Evolutionary conservation across 768 basidiomycete genomes (phyloP), one percentile per base, ranked within the genome.

Genomic region (Exsudoporus frostii): DNA sequence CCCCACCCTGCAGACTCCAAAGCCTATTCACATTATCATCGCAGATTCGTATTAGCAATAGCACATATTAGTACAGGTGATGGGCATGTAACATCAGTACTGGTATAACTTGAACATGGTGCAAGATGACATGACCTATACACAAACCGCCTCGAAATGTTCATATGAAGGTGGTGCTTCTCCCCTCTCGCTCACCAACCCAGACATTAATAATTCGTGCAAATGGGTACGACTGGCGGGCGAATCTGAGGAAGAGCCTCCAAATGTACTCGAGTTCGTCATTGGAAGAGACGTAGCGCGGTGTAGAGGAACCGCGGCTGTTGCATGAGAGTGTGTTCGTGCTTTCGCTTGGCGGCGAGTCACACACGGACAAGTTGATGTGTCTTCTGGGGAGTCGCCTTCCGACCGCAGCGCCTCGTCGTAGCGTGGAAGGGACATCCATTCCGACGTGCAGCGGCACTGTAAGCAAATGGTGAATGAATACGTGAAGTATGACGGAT

Each of bases 361-460:
- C n/a, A 56, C 71, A 59, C 82, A 83, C 4, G 83, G 81, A 51
- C 81, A 83, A 15, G 52, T 69, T 1, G 34, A 51, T 7, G 42
- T 44, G 25, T 56, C 60, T 20, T 56, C 61, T 1, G 22, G 15
- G 13, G 45, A 38, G 13, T 44, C 54, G 2, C 19, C 38, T 9
- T 43, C 60, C 27, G 55, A 61, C 48, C 19, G 50, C 4, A 36
- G 27, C 11, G 58, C 70, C 48, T 81, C 76, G 1, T 81, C 74
- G 64, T 95, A 95, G 3, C 81, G 79, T 2, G 93, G 92, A 9
- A 97, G 83, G 4, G 84, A 79, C 53, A 79, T 84, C 82, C 84
- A 88, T 55, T 91, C 85, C 0, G 86, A 80, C 60, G 90, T 86
- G 65, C 91, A 94, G 20, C 85, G 83, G 67, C 90, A 92, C 88